Evolutionary conservation across 2,329 filamentous ascomycete genomes (phyloP).

Genomic region (Cercospora citrullina): DNA sequence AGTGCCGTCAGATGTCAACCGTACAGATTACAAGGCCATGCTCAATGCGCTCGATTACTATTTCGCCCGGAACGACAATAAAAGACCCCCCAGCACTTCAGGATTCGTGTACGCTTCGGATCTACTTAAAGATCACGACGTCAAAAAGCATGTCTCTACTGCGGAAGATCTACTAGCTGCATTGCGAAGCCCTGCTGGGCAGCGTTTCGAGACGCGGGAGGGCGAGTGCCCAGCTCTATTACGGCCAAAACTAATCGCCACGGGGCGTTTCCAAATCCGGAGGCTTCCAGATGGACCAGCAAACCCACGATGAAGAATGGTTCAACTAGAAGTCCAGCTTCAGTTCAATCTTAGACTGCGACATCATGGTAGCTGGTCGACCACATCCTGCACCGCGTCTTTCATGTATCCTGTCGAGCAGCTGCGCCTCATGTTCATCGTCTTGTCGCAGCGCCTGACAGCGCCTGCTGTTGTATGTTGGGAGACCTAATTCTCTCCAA

Average conservation of each 20-base stretch:
- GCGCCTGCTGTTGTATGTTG: conserved; percentile 25
- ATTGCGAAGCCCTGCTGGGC: background rate
- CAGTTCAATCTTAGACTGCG: too few relatives aligned
- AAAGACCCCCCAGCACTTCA: fast-evolving
- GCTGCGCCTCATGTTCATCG: conserved; percentile 34
- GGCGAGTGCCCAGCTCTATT: too few relatives aligned
- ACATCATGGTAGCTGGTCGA: too few relatives aligned
- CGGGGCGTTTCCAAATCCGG: too few relatives aligned
- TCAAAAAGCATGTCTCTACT: background rate
- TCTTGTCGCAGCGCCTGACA: conserved; percentile 37
- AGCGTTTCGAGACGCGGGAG: background rate
- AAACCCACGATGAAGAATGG: background rate
- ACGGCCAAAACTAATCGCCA: too few relatives aligned
- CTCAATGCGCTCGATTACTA: background rate
- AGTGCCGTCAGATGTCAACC: background rate
- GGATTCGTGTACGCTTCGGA: background rate
- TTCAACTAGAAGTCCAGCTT: background rate
- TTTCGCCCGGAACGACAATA: background rate
- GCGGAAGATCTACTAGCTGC: background rate
- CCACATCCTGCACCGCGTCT: too few relatives aligned
- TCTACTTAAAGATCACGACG: background rate
- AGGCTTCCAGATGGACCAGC: background rate
- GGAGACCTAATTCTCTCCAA: conserved; percentile 34
- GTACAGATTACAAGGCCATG: background rate
- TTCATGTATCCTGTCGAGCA: conserved; percentile 64